Evolutionary conservation across 139 green algal species (phyloP).

Genomic region (Spirogloea muscicola): DNA sequence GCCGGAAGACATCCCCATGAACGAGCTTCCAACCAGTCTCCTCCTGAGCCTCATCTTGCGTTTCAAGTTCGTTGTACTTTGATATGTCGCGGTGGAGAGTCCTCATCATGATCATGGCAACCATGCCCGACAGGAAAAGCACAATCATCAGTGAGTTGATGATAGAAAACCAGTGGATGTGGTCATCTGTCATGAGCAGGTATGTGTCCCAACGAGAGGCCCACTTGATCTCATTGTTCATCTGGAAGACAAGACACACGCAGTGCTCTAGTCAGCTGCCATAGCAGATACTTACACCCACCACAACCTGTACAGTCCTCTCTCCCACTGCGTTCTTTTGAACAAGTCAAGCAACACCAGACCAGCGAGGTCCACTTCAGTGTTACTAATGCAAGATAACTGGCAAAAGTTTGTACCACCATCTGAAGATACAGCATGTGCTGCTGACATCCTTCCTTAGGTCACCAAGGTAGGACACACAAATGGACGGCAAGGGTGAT

Average conservation of each 20-base stretch:
- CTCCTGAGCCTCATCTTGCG: constrained; percentile 80
- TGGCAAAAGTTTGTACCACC: neutral
- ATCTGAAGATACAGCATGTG: neutral
- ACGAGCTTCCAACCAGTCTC: constrained; percentile 98
- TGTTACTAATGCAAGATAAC: neutral
- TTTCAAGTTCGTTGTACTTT: constrained; percentile 97
- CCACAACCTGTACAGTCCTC: neutral
- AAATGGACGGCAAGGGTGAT: neutral
- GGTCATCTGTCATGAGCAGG: constrained; percentile 85
- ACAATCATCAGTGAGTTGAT: constrained; percentile 99
- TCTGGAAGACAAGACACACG: constrained; percentile 37
- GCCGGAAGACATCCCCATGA: constrained; percentile 97
- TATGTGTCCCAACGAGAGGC: constrained; percentile 98
- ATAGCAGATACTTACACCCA: neutral
- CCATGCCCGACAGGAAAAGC: constrained; percentile 96
- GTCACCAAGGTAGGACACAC: neutral
- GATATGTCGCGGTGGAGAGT: constrained; percentile 92
- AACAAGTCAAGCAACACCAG: neutral
- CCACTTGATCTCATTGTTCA: constrained; percentile 84
- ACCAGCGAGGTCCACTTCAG: neutral
- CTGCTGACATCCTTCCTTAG: neutral
- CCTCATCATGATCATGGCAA: constrained; percentile 98
- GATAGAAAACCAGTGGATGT: constrained; percentile 99
- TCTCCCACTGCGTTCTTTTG: neutral
- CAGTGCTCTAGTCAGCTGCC: neutral